Evolutionary conservation across 148 eudicot genomes (phyloP).

Genomic region (Chenopodium quinoa): DNA sequence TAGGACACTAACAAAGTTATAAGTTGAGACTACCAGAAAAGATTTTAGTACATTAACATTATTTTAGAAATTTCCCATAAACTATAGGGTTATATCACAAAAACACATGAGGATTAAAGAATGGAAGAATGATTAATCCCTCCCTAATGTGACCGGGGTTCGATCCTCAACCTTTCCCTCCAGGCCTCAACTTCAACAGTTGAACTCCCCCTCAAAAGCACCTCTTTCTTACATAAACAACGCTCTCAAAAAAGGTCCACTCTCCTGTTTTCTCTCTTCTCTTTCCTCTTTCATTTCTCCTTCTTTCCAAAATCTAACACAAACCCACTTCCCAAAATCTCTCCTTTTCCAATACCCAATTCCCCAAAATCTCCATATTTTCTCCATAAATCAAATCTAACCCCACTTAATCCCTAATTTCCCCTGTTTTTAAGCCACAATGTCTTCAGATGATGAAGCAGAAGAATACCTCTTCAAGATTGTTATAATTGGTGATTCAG

Average conservation of each 20-base stretch:
- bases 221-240: background rate
- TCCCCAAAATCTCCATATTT: constrained; percentile 17
- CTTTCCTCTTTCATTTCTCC: constrained; percentile 9
- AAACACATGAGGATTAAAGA: no score
- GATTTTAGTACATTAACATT: no score
- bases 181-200: no score
- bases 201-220: no score
- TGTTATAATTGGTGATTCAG: constrained; percentile 65
- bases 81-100: no score
- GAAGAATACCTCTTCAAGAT: constrained; percentile 69
- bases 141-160: no score
- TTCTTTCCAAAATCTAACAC: constrained; percentile 17
- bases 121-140: no score
- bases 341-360: constrained; percentile 16
- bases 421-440: background rate
- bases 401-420: background rate
- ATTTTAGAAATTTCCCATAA: no score
- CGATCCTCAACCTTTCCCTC: no score
- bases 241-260: constrained; percentile 6
- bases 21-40: no score
- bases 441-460: constrained; percentile 62
- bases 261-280: constrained; percentile 10
- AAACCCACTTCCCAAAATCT: constrained; percentile 30
- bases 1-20: no score
- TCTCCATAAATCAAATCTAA: background rate